These are phyloP conservation scores for Chromosphaera perkinsii DNA, from an alignment of 208 protist species.

Conservation along the genomic window DNA sequence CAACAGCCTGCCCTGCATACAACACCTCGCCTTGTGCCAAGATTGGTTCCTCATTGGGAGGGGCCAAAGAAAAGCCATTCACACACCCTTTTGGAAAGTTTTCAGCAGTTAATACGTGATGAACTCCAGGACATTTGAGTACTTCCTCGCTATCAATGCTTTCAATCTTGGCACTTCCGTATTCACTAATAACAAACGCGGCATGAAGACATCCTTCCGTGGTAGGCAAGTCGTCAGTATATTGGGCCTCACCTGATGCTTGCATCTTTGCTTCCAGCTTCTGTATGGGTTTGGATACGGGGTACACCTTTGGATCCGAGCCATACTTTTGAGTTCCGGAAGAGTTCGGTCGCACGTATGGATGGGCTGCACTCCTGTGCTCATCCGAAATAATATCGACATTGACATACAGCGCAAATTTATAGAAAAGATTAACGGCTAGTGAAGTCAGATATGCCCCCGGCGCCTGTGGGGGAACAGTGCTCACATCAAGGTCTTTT, in stretches of 20 bases:
- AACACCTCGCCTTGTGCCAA: constrained; percentile 68
- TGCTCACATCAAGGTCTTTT: no score
- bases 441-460: no score
- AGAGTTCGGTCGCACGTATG: no score
- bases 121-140: constrained; percentile 43
- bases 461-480: no score
- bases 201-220: constrained; percentile 32
- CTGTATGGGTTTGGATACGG: no score
- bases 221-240: constrained; percentile 56
- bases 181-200: constrained; percentile 39
- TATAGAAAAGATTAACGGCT: no score
- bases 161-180: constrained; percentile 45
- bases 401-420: no score
- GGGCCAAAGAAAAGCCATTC: constrained; percentile 6
- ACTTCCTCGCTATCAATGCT: constrained; percentile 49
- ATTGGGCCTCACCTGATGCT: constrained; percentile 70
- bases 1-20: constrained; percentile 59
- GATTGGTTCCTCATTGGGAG: constrained; percentile 34
- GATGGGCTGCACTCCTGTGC: no score
- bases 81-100: constrained; percentile 46
- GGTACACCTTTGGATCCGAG: no score
- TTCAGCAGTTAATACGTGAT: constrained; percentile 31
- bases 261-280: constrained; percentile 59
- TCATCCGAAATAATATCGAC: no score
- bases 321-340: no score